phyloP scores from a whole-genome alignment of 1,284 basidiomycete genomes.

The Coniferiporia sulphurascens region DNA sequence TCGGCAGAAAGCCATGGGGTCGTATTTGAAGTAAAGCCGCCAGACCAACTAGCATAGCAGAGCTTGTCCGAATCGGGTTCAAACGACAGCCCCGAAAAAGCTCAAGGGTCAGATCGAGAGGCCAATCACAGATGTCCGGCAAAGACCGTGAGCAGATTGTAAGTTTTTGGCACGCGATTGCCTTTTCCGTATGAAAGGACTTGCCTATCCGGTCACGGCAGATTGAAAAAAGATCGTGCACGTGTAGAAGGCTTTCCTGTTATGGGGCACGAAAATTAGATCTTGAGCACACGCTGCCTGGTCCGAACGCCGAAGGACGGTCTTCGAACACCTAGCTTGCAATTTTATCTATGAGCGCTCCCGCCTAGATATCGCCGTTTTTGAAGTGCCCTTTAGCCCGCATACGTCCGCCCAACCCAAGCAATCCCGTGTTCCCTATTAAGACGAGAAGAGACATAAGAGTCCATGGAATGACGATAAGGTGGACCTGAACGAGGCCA shows the following conservation, averaged over 20 bases:
- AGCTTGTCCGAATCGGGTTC: conserved; percentile 2
- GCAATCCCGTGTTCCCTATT: not conserved
- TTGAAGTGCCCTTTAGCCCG: no score
- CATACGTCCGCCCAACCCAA: not conserved
- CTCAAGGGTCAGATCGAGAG: not conserved
- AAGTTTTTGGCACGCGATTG: no score
- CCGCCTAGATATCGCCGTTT: no score
- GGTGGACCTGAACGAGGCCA: conserved; percentile 5
- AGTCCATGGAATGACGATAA: not conserved
- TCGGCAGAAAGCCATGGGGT: conserved; percentile 5
- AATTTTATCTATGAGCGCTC: no score
- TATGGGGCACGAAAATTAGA: not conserved
- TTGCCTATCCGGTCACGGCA: not conserved
- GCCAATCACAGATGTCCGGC: conserved; percentile 2
- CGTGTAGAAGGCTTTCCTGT: not conserved
- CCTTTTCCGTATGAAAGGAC: no score
- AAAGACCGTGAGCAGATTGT: not conserved
- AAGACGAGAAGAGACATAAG: not conserved
- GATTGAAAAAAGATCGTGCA: not conserved
- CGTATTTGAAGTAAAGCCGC: conserved; percentile 15
- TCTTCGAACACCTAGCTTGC: not conserved
- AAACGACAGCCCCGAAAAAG: conserved; percentile 10
- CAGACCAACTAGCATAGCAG: not conserved
- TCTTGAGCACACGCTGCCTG: not conserved
- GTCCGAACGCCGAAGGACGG: not conserved